Base-by-base conservation (phyloP, 257 asterid species). In the Solanum pinnatisectum region DNA sequence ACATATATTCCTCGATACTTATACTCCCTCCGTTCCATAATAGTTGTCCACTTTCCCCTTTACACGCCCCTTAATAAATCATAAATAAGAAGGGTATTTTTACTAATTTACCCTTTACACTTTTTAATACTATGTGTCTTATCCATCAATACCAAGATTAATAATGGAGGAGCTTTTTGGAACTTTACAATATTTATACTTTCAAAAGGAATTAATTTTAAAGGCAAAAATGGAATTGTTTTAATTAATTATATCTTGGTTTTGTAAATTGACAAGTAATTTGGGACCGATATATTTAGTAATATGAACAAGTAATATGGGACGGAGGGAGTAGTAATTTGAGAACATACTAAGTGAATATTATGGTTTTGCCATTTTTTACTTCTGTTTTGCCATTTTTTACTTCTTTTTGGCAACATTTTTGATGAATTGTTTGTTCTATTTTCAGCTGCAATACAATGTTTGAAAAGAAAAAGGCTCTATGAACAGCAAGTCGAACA, bases 401-500 rank as follows among this genome's bases (percentile, higher is more conserved):
- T 44, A 8, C 68, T 44, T 81, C 70, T 46, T 46, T 82, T 82
- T 8, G 32, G 30, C 27, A 32, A 18, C 39, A 2, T 18, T 49
- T 15, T 49, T 49, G 30, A 13, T 33, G 52, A 37, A 82, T 8
- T 52, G 11, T 78, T 72, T 86, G 33, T 73, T 73, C 39, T 59
- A 49, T 3, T 49, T 87, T 60, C 89, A 95, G 98, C 98, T 89
- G 98, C 98, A 86, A 95, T 95, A 86, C 97, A 94, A 94, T 94
- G 98, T 89, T 90, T 95, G 90, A 95, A 95, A 91, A 91, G 96
- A 93, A 95, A 94, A 91, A 93, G 93, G 94, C 98, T 95, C 52
- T 94, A 94, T 25, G 97, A 95, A 87, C 98, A 95, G 68, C 98
- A 94, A 92, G 90, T 94, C 63, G 98, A 95, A 90, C 95, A 94